Percentiles rank a stretch among this genome's conserved stretches.
phyloP scores from a whole-genome alignment of 768 basidiomycete genomes.

The Leccinum olivaceopallidum region DNA sequence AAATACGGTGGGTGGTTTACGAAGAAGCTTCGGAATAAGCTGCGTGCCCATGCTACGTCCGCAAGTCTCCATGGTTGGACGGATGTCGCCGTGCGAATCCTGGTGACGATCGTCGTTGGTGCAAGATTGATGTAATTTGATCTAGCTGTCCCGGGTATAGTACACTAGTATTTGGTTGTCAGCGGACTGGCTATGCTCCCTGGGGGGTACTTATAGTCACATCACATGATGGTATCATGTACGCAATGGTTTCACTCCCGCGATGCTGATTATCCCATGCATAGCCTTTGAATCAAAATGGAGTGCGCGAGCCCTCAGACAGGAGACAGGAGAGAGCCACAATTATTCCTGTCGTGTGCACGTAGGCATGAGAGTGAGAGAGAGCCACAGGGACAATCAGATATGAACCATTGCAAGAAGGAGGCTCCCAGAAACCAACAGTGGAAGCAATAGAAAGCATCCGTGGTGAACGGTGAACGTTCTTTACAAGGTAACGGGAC shows the following conservation, averaged over 20 bases:
- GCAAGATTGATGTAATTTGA: neutral
- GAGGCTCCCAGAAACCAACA: neutral
- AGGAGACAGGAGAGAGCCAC: neutral
- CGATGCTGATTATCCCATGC: neutral
- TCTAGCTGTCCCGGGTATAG: neutral
- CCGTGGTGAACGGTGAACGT: neutral
- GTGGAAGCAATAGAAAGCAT: neutral
- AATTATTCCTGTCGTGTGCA: neutral
- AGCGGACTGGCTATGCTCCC: neutral
- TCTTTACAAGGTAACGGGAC: neutral
- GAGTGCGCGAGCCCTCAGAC: neutral
- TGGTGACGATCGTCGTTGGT: neutral
- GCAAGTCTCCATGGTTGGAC: constrained; percentile 55
- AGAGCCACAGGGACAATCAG: neutral
- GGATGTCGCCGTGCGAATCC: neutral
- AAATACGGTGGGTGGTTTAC: neutral
- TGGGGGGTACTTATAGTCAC: neutral
- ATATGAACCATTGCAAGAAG: neutral
- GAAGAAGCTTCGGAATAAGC: neutral
- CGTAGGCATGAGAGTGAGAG: neutral
- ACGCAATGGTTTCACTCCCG: neutral
- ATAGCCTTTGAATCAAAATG: neutral
- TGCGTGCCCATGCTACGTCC: constrained; percentile 41
- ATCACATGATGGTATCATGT: neutral
- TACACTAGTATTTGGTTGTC: neutral